Evolutionary conservation across 768 basidiomycete genomes (phyloP).

Genomic region (Tylopilus felleus): DNA sequence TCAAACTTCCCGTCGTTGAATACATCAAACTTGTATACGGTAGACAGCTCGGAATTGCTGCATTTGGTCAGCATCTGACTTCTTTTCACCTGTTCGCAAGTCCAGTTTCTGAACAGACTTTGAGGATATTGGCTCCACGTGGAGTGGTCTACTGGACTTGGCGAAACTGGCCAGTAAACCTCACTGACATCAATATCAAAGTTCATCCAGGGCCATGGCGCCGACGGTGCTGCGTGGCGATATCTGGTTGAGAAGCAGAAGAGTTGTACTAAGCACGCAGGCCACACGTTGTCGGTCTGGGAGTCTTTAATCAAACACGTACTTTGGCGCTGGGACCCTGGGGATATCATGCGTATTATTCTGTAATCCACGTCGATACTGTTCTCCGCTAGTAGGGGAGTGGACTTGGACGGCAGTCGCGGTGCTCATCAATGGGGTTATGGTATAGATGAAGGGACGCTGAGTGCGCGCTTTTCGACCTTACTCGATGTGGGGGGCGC

Average conservation of each 20-base stretch:
- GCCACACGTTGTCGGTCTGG: neutral
- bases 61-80: slow-evolving; percentile 33
- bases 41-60: slow-evolving; percentile 12
- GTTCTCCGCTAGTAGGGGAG: neutral
- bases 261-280: neutral
- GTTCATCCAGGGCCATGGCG: slow-evolving; percentile 41
- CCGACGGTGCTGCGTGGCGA: slow-evolving; percentile 37
- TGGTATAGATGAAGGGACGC: neutral
- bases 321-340: slow-evolving; percentile 23
- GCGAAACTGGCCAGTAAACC: neutral
- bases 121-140: slow-evolving; percentile 47
- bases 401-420: neutral
- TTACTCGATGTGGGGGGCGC: neutral
- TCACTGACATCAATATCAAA: slow-evolving; percentile 19
- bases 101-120: slow-evolving; percentile 54
- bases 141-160: neutral
- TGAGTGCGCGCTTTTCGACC: neutral
- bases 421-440: slow-evolving; percentile 5
- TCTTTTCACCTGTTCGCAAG: slow-evolving; percentile 36
- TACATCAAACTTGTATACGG: slow-evolving; percentile 19
- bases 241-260: slow-evolving; percentile 13
- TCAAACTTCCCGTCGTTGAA: slow-evolving; percentile 18
- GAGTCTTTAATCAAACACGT: neutral
- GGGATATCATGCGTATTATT: neutral
- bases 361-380: neutral